Evolutionary conservation across 352 stramenopile genomes (phyloP), one percentile per base, ranked within the genome.

Genomic region (Phytophthora constricta): DNA sequence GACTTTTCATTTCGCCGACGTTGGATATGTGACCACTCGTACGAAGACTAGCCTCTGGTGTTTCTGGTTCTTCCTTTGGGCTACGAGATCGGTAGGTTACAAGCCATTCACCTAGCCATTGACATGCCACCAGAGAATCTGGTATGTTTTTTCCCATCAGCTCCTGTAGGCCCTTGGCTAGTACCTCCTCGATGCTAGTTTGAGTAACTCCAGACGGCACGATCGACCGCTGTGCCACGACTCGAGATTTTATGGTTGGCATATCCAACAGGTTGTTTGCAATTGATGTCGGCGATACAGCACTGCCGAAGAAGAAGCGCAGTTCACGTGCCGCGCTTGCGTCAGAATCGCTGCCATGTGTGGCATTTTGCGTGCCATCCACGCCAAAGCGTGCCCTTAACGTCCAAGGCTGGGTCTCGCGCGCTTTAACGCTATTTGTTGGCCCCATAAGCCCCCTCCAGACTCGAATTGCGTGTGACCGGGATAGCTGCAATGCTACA

Each of bases 391-490:
- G 72, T 16, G 82, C 91, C 2, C 88, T 79, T 26, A 97, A 59
- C 9, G 77, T 86, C 77, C 72, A 83, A 13, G 84, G 78, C 26
- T 83, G 62, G 1, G 65, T 82, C 31, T 79, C 60, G 0, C 78
- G 64, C 4, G 89, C 89, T 34, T 55, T 67, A 10, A 71, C 51
- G 14, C 83, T 77, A 64, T 96, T 91, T 14, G 90, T 96, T 13
- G 90, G 87, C 0, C 91, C 91, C 79, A 93, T 89, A 28, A 96
- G 65, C 0, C 54, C 76, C 8, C 87, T 76, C 87, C 91, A 97
- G 37, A 58, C 52, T 43, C 81, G 68, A 28, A 97, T 78, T 16
- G 88, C 87, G 11, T 83, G 62, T 45, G 64, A 60, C 4, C 79
- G 71, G 11, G 78, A 65, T 9, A 89, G 50, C 14, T 82, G 61